phyloP scores from a whole-genome alignment of 2,329 filamentous ascomycete species.

The Nannizziopsis arthrosporioides region DNA sequence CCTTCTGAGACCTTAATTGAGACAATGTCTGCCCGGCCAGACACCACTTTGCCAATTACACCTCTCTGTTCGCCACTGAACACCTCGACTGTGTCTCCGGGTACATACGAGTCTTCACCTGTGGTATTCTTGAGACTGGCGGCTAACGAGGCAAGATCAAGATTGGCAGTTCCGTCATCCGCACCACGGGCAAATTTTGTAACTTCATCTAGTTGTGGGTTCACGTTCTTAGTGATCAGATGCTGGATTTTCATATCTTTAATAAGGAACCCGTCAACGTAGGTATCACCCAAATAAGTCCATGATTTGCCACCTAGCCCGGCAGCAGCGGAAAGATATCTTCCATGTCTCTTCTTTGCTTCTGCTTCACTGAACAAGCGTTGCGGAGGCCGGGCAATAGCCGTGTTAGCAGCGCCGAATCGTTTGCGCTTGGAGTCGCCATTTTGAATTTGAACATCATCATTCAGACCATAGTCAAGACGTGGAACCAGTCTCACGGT shows the following conservation, averaged over 20 bases:
- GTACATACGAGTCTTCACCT: constrained; percentile 70
- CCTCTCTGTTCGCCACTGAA: constrained; percentile 92
- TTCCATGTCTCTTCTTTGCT: constrained; percentile 74
- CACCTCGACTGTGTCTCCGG: constrained; percentile 92
- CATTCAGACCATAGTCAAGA: constrained; percentile 79
- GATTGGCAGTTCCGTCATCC: constrained; percentile 84
- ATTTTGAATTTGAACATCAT: constrained; percentile 52
- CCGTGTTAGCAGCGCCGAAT: constrained; percentile 38
- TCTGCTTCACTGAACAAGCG: constrained; percentile 87
- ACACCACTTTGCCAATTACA: constrained; percentile 71
- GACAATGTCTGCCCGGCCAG: constrained; percentile 84
- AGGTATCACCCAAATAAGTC: constrained; percentile 78
- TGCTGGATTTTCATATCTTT: constrained; percentile 88
- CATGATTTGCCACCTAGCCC: constrained; percentile 56
- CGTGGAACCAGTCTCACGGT: constrained; percentile 79
- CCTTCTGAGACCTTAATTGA: constrained; percentile 77
- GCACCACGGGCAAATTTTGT: constrained; percentile 82
- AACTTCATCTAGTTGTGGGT: constrained; percentile 86
- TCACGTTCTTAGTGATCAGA: constrained; percentile 77
- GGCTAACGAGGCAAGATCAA: constrained; percentile 82
- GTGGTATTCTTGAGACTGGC: constrained; percentile 79
- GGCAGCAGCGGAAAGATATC: constrained; percentile 44
- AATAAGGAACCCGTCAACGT: constrained; percentile 83
- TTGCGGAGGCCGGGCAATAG: constrained; percentile 64
- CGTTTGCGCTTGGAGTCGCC: constrained; percentile 70